phyloP scores from a whole-genome alignment of 2,329 filamentous ascomycete species.

The Raffaelea albimanens region DNA sequence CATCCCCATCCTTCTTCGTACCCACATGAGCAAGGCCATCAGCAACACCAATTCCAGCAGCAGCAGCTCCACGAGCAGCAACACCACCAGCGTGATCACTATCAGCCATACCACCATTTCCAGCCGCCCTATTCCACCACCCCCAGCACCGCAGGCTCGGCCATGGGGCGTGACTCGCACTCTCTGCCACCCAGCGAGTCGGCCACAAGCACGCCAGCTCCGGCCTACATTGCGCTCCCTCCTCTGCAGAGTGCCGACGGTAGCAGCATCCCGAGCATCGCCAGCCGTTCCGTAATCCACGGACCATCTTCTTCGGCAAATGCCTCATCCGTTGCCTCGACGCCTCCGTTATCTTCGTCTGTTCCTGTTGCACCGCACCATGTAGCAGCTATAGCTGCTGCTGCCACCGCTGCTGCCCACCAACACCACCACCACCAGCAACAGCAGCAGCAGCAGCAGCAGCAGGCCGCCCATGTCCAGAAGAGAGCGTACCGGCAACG shows the following conservation, averaged over 20 bases:
- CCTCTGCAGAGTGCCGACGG: conserved; percentile 3
- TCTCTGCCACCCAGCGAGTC: conserved; percentile 52
- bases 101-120: neutral
- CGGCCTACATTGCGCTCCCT: conserved; percentile 22
- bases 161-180: conserved; percentile 50
- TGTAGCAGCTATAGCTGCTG: conserved; percentile 9
- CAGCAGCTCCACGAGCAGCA: neutral
- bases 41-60: neutral
- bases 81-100: neutral
- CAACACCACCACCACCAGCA: conserved; percentile 1
- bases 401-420: conserved; percentile 24
- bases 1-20: neutral
- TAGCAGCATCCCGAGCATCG: neutral
- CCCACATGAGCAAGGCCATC: neutral
- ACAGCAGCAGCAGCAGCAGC: conserved; percentile 42
- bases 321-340: neutral
- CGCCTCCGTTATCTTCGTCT: neutral
- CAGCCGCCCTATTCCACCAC: conserved; percentile 41
- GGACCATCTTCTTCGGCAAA: neutral
- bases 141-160: conserved; percentile 37
- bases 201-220: conserved; percentile 43
- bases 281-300: neutral
- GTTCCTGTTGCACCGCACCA: neutral
- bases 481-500: conserved; percentile 92
- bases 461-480: conserved; percentile 24